Conservation (phyloP, 805 yeast genomes). For the Candida andamanensis region DNA sequence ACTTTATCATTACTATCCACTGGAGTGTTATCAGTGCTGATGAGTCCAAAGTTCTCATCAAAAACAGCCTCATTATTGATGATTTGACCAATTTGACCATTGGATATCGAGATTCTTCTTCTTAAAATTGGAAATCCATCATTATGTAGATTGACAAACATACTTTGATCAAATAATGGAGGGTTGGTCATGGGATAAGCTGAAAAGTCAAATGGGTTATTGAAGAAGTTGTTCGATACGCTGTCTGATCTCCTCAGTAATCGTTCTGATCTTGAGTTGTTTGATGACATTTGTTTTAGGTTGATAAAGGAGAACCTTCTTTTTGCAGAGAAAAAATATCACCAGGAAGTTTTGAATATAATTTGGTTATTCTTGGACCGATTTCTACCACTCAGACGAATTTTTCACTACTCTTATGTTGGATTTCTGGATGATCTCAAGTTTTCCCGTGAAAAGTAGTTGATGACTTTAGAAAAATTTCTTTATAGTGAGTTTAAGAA, state of each 20-base stretch:
- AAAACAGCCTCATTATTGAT: constrained; percentile 41
- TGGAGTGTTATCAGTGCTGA: constrained; percentile 7
- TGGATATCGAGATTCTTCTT: constrained; percentile 74
- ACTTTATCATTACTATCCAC: constrained; percentile 1
- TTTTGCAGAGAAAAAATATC: too few relatives aligned
- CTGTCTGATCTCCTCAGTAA: background rate
- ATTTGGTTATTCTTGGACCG: too few relatives aligned
- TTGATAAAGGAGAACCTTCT: too few relatives aligned
- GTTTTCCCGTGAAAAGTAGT: too few relatives aligned
- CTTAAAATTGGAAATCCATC: constrained; percentile 36
- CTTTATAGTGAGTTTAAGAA: too few relatives aligned
- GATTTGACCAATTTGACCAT: constrained; percentile 81
- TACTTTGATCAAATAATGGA: constrained; percentile 41
- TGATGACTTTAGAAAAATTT: too few relatives aligned
- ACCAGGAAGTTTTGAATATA: too few relatives aligned
- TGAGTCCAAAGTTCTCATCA: constrained; percentile 16
- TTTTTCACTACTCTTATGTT: too few relatives aligned
- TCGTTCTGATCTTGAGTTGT: background rate
- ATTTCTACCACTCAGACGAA: too few relatives aligned
- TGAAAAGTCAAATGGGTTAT: constrained; percentile 35
- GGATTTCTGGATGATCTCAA: too few relatives aligned
- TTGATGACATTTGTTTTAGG: too few relatives aligned
- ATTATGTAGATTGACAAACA: constrained; percentile 27
- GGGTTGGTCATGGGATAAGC: constrained; percentile 44
- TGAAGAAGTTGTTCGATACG: constrained; percentile 12